Base-by-base conservation (phyloP, 2,329 filamentous ascomycete genomes). In the Aspergillus sp. region DNA sequence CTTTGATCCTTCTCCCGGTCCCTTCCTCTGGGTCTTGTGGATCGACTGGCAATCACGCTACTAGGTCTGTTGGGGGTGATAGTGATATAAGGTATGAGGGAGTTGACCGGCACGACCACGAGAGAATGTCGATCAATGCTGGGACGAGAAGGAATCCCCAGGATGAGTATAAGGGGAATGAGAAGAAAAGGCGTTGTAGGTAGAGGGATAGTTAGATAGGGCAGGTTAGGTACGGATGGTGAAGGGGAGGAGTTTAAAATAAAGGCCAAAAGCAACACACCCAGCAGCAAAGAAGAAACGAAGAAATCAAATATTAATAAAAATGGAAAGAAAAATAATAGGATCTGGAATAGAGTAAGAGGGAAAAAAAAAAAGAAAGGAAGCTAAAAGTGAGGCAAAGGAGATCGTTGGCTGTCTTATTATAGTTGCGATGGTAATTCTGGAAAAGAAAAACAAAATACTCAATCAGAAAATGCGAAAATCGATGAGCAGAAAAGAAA, bases 321-420 rank as follows among this genome's bases (percentile, higher is more conserved):
- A n/a, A n/a, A n/a, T n/a, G n/a, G n/a, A n/a, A n/a, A n/a, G 45
- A 50, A 40, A 48, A 49, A 49, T 40, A 50, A 49, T 47, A 44
- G 57, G 25, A 45, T 45, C 17, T 23, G 47, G 47, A 50, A 46
- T 17, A 32, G 32, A 44, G 40, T 36, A 44, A 42, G 19, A 45
- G 44, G 49, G 47, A 48, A 59, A 58, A 49, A 47, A 53, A 55
- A 48, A 57, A 52, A 51, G 7, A 29, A 20, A 42, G 36, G 31
- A 34, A 40, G 32, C 42, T 41, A 52, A 50, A 41, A 46, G 19
- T 17, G 34, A 34, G 25, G 17, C 14, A 32, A 17, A 50, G 40
- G 14, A 43, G 31, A 54, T 46, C 47, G 45, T 7, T 29, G 25
- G 25, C 25, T 29, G 11, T 29, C 25, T 29, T 29, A 29, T 29